A percentile compares a stretch with the other conserved stretches of the same genome.
phyloP scores from a whole-genome alignment of 2,329 filamentous ascomycete genomes.

The Colletotrichum scovillei region DNA sequence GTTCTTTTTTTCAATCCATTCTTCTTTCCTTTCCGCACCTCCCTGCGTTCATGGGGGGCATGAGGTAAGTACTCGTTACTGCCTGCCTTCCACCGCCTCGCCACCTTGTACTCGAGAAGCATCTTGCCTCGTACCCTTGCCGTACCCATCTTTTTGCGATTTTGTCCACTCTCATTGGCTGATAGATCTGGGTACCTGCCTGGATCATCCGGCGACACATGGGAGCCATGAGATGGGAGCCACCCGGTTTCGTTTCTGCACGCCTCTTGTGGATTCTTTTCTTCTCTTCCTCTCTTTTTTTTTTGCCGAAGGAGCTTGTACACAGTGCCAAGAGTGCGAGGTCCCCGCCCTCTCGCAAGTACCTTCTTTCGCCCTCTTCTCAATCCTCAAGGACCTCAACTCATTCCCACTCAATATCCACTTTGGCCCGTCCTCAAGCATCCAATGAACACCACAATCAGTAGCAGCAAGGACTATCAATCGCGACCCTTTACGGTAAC shows the following conservation, averaged over 20 bases:
- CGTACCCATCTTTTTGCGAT: neutral
- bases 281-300: too few relatives aligned
- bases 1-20: neutral
- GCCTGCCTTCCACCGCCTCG: slow-evolving; percentile 17
- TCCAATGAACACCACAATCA: slow-evolving; percentile 1
- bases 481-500: neutral
- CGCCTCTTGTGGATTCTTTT: slow-evolving; percentile 7
- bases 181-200: slow-evolving; percentile 16
- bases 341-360: neutral
- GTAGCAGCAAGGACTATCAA: neutral
- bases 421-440: neutral
- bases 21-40: neutral
- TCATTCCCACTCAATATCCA: slow-evolving; percentile 13
- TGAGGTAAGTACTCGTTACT: neutral
- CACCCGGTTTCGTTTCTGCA: slow-evolving; percentile 6
- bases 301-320: neutral
- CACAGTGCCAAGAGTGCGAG: neutral
- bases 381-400: too few relatives aligned
- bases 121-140: slow-evolving; percentile 11
- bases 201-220: slow-evolving; percentile 22
- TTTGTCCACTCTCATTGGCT: neutral
- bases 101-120: slow-evolving; percentile 7
- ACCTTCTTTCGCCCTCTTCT: neutral
- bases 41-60: neutral
- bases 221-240: slow-evolving; percentile 29